A percentile compares a stretch with the other conserved stretches of the same genome.
These are phyloP conservation scores for Skeletonema grethae DNA, from an alignment of 108 stramenopile genomes.

Conservation along the genomic window DNA sequence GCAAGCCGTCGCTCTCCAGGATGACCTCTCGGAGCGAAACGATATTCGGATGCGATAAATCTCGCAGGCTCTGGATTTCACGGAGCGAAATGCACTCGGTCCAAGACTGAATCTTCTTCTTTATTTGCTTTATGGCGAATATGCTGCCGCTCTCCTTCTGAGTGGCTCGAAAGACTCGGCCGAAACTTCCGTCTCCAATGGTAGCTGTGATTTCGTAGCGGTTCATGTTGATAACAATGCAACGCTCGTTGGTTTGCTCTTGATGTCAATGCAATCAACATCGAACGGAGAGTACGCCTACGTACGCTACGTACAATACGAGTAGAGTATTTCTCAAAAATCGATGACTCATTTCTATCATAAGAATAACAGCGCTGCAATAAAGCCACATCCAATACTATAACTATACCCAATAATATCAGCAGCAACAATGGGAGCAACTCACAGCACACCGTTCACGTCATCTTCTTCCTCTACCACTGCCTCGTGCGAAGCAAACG, in stretches of 20 bases:
- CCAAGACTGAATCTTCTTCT: slow-evolving; percentile 76
- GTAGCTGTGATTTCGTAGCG: slow-evolving; percentile 85
- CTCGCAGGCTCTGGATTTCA: slow-evolving; percentile 85
- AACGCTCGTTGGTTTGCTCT: too few relatives aligned
- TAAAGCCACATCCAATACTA: too few relatives aligned
- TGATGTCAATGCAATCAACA: too few relatives aligned
- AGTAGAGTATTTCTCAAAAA: too few relatives aligned
- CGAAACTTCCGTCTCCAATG: slow-evolving; percentile 97
- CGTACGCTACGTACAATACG: too few relatives aligned
- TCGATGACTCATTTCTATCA: neutral
- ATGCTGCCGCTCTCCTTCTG: slow-evolving; percentile 72
- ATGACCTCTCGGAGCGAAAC: slow-evolving; percentile 92
- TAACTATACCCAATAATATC: too few relatives aligned
- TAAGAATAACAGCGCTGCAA: too few relatives aligned
- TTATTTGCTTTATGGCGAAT: slow-evolving; percentile 77
- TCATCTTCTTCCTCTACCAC: neutral
- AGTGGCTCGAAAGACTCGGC: slow-evolving; percentile 85
- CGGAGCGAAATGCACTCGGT: slow-evolving; percentile 85
- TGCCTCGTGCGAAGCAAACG: neutral
- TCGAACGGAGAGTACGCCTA: too few relatives aligned
- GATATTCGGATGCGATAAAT: slow-evolving; percentile 59
- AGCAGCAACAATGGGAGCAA: slow-evolving; percentile 28
- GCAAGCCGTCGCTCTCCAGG: slow-evolving; percentile 79
- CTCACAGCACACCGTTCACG: slow-evolving; percentile 22
- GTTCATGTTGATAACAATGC: slow-evolving; percentile 60